Percentiles rank a stretch among this genome's conserved stretches.
Evolutionary conservation across 768 basidiomycete genomes (phyloP).

Genomic region (Hypsizygus marmoreus): DNA sequence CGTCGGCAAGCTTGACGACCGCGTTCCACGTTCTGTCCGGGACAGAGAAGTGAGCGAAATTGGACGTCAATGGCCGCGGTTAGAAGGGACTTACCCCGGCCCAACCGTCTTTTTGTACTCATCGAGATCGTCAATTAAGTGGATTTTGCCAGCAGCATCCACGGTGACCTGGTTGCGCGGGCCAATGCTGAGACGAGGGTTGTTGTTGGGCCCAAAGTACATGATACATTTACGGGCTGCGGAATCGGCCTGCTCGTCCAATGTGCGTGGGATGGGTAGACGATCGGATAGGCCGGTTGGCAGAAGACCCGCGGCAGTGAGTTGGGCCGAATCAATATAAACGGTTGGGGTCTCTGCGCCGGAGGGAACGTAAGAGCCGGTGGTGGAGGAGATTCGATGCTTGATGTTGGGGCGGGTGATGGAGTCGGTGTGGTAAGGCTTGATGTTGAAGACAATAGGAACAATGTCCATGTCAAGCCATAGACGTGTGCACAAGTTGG

Average conservation of each 20-base stretch:
- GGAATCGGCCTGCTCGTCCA: conserved; percentile 86
- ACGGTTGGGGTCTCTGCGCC: conserved; percentile 77
- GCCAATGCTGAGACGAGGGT: conserved; percentile 80
- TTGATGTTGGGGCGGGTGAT: conserved; percentile 78
- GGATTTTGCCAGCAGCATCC: conserved; percentile 84
- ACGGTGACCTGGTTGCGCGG: conserved; percentile 87
- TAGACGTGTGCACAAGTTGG: conserved; percentile 82
- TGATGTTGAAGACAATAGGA: conserved; percentile 85
- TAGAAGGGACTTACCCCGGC: conserved; percentile 40
- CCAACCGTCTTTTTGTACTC: conserved; percentile 77
- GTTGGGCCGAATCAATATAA: conserved; percentile 58
- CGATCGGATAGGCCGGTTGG: conserved; percentile 52
- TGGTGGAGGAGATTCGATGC: conserved; percentile 80
- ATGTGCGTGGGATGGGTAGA: conserved; percentile 72
- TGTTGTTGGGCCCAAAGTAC: conserved; percentile 82
- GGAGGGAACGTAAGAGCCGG: conserved; percentile 76
- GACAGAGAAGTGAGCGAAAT: conserved; percentile 11
- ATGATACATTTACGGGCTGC: conserved; percentile 84
- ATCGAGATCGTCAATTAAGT: conserved; percentile 80
- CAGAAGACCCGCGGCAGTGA: conserved; percentile 42
- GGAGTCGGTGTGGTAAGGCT: conserved; percentile 79
- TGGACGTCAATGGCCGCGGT: not conserved
- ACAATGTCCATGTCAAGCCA: conserved; percentile 86
- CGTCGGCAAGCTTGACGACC: conserved; percentile 79
- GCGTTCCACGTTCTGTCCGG: conserved; percentile 70